phyloP scores from a whole-genome alignment of 2,329 filamentous ascomycete genomes.

The Pyricularia grisea region DNA sequence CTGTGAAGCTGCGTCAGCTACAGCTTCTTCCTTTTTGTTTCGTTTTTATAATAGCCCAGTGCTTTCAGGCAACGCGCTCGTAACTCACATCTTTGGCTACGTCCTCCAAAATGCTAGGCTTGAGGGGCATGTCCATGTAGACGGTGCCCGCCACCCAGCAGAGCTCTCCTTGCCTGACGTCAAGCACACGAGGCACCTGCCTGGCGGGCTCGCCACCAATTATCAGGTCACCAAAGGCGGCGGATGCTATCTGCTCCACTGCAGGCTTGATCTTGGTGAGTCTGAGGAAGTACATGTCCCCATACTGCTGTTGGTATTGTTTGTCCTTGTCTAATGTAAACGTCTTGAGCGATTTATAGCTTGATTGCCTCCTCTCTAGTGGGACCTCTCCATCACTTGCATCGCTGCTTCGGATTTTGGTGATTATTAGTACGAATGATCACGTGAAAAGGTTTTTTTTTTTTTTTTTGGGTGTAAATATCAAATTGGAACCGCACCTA shows the following conservation, averaged over 20 bases:
- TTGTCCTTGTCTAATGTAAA: constrained; percentile 62
- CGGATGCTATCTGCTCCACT: constrained; percentile 63
- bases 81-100: constrained; percentile 75
- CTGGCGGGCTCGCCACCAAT: constrained; percentile 67
- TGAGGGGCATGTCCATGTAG: constrained; percentile 94
- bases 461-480: not conserved
- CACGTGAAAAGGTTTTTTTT: not conserved
- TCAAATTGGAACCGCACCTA: constrained; percentile 19
- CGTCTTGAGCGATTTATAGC: constrained; percentile 66
- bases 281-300: constrained; percentile 94
- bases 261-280: constrained; percentile 78
- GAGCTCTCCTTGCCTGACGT: constrained; percentile 89
- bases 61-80: not conserved
- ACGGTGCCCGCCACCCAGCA: constrained; percentile 94
- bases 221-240: constrained; percentile 69
- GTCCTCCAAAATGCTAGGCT: constrained; percentile 93
- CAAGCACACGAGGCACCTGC: constrained; percentile 78
- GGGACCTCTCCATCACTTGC: not conserved
- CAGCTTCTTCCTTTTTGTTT: not conserved
- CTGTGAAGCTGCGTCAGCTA: constrained; percentile 29
- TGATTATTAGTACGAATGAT: not conserved
- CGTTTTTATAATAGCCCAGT: not conserved
- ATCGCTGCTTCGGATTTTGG: not conserved
- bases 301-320: constrained; percentile 91
- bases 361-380: constrained; percentile 35